phyloP scores from a whole-genome alignment of 140 eudicot species.

The Anethum foeniculum region DNA sequence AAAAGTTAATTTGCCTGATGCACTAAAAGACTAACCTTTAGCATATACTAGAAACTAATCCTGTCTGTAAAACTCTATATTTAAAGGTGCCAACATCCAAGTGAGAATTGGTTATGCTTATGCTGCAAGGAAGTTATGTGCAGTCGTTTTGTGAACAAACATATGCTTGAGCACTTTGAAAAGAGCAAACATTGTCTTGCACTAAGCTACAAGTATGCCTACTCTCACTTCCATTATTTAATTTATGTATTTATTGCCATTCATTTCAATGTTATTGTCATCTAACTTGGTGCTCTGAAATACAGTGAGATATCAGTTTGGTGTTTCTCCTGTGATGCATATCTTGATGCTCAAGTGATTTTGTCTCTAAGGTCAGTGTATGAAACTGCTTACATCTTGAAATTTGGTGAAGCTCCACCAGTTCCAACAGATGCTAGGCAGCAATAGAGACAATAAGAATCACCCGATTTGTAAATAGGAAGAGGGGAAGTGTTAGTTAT shows the following conservation, averaged over 20 bases:
- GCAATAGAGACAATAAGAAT: constrained; percentile 18
- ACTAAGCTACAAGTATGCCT: constrained; percentile 69
- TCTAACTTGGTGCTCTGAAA: constrained; percentile 13
- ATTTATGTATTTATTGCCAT: neutral
- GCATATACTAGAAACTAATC: neutral
- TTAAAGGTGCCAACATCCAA: constrained; percentile 74
- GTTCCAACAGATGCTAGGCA: constrained; percentile 29
- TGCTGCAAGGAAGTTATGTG: constrained; percentile 85
- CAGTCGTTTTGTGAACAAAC: constrained; percentile 87
- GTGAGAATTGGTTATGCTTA: constrained; percentile 89
- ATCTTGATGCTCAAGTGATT: constrained; percentile 83
- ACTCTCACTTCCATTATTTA: neutral
- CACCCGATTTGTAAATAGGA: constrained; percentile 1
- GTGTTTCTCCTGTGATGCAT: constrained; percentile 87
- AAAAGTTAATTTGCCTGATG: neutral
- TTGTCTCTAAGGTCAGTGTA: constrained; percentile 51
- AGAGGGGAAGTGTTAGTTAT: neutral
- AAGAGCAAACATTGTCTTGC: constrained; percentile 55
- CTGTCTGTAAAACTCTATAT: neutral
- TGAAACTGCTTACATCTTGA: constrained; percentile 80
- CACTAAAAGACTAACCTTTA: neutral
- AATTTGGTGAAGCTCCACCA: constrained; percentile 84
- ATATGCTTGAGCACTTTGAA: constrained; percentile 81
- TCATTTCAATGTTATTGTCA: neutral
- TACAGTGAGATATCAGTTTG: constrained; percentile 88